These are phyloP conservation scores for Podaxis rugospora DNA, from an alignment of 768 basidiomycete species.

Conservation along the genomic window DNA sequence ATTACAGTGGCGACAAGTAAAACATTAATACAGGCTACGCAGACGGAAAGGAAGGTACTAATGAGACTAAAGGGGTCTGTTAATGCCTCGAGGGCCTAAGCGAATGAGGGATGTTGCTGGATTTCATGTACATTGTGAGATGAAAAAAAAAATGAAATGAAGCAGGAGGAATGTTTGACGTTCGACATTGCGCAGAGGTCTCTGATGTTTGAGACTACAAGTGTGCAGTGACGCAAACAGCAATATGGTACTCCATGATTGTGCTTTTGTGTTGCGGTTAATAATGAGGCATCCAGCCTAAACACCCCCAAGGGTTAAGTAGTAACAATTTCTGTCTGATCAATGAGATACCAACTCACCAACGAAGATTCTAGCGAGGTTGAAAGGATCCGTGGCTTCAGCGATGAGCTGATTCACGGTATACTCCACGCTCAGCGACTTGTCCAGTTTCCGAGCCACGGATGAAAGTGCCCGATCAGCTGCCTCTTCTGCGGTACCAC, in stretches of 20 bases:
- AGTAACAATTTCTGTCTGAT: too few relatives aligned
- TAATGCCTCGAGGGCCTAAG: neutral
- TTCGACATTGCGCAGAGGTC: neutral
- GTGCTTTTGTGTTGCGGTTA: neutral
- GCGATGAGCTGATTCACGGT: constrained; percentile 91
- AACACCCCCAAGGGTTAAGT: neutral
- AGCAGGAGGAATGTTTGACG: neutral
- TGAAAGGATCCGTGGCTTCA: constrained; percentile 74
- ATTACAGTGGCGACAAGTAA: neutral
- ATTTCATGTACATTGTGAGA: too few relatives aligned
- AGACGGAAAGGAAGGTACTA: neutral
- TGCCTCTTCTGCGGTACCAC: constrained; percentile 72
- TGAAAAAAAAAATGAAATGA: neutral
- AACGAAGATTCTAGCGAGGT: constrained; percentile 72
- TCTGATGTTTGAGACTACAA: neutral
- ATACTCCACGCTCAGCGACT: constrained; percentile 84
- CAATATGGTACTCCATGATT: neutral
- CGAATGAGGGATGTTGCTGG: neutral
- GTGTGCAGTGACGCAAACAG: too few relatives aligned
- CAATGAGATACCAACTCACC: constrained; percentile 30
- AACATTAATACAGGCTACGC: neutral
- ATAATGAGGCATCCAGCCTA: constrained; percentile 9
- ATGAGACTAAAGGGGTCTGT: neutral
- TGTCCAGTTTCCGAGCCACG: constrained; percentile 80
- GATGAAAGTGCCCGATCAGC: constrained; percentile 85